These are phyloP conservation scores for Tulasnella sp. DNA, from an alignment of 768 basidiomycete species.

Conservation along the genomic window DNA sequence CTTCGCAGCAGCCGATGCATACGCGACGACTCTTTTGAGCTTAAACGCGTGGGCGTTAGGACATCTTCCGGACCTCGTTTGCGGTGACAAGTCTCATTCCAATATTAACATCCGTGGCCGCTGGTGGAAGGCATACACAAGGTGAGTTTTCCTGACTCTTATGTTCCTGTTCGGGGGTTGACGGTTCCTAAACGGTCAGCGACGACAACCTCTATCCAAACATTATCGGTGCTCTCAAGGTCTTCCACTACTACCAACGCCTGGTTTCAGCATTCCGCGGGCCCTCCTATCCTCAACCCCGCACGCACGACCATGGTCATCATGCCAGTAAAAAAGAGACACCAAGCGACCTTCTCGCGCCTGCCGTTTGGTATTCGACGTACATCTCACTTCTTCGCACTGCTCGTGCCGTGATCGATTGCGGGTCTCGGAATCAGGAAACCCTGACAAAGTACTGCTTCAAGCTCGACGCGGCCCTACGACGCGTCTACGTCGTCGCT, in stretches of 20 bases:
- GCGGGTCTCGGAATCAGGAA: background rate
- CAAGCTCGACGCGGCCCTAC: background rate
- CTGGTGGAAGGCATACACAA: background rate
- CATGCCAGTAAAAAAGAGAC: background rate
- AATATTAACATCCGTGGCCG: background rate
- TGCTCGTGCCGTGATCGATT: background rate
- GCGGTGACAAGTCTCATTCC: constrained; percentile 1
- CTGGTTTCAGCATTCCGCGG: background rate
- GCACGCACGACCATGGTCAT: background rate
- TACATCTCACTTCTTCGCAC: background rate
- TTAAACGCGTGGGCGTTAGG: background rate
- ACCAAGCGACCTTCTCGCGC: background rate
- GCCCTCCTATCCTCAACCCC: background rate
- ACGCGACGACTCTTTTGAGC: background rate
- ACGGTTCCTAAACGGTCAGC: background rate
- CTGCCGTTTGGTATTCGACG: background rate
- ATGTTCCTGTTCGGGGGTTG: background rate
- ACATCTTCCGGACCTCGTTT: background rate
- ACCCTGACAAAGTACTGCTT: background rate
- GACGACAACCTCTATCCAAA: background rate
- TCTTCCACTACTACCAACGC: background rate
- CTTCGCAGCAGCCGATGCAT: background rate
- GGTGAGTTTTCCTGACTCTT: background rate
- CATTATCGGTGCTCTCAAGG: background rate
- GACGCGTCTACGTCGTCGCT: background rate